A percentile compares a stretch with the other conserved stretches of the same genome.
Evolutionary conservation across 2,329 filamentous ascomycete genomes (phyloP).

Genomic region (Geoglossum cookeanum): DNA sequence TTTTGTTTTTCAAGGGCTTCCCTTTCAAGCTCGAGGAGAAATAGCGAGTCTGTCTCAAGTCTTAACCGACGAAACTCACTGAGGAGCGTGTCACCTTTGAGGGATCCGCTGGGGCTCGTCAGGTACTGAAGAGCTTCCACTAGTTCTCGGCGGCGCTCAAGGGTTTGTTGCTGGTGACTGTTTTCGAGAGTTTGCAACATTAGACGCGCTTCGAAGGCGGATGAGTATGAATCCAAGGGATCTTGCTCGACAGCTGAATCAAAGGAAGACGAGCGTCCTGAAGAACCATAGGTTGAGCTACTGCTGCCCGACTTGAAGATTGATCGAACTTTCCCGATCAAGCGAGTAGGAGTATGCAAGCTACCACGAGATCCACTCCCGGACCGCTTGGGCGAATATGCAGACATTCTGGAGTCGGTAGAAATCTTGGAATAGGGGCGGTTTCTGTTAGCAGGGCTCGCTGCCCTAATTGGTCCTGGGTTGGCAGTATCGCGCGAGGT

Average conservation of each 20-base stretch:
- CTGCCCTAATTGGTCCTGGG: not conserved
- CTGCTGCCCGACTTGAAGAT: not conserved
- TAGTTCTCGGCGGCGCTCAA: not conserved
- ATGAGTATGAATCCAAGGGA: not conserved
- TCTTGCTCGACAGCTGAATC: not conserved
- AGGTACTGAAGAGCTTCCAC: not conserved
- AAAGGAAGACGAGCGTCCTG: not conserved
- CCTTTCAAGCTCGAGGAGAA: slow-evolving; percentile 40
- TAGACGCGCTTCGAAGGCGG: not conserved
- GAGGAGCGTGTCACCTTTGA: not conserved
- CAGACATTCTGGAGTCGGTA: not conserved
- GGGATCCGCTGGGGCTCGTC: not conserved
- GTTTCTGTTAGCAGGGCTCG: not conserved
- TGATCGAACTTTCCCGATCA: not conserved
- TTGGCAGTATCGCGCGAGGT: not conserved
- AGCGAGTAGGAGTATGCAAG: not conserved
- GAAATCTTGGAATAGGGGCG: not conserved
- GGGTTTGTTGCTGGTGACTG: not conserved
- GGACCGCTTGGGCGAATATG: not conserved
- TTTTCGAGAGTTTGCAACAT: not conserved
- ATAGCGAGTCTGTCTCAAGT: slow-evolving; percentile 23
- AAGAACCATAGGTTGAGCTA: not conserved
- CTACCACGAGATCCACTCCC: not conserved
- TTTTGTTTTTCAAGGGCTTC: slow-evolving; percentile 43
- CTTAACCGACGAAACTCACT: slow-evolving; percentile 25